Base-by-base conservation (phyloP, 441 rosid genomes). In the Viola pubescens region DNA sequence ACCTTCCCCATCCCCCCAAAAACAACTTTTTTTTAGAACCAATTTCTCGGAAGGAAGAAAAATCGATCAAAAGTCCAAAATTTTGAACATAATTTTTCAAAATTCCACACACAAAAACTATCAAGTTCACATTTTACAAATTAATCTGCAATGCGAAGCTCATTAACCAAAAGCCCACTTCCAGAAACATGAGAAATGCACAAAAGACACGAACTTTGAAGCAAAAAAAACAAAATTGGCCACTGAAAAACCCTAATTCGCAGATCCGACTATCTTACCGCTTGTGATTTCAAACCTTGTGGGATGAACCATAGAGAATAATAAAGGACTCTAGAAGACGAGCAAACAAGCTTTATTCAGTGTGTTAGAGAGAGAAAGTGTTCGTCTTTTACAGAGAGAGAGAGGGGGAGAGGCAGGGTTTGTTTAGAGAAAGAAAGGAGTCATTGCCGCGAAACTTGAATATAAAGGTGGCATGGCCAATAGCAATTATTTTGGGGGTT, bases 381-480 rank as follows among this genome's bases (percentile, higher is more conserved):
- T 58, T 59, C 40, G 40, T 55, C 37, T 48, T n/a, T 49, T 52
- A 45, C 48, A 63, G 48, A 73, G 70, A 68, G n/a, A n/a, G 64
- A 69, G 40, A 43, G 62, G 48, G 11, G 39, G 59, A 66, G 65
- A 38, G 71, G 49, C 9, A 12, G 49, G n/a, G 55, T 13, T 46
- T 55, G 54, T 53, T 59, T 55, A 52, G 74, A 66, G 63, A 51
- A 60, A 63, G 69, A 67, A 50, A 26, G 57, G 69, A 42, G 77
- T 77, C 73, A 75, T 89, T 89, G 90, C 97, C 97, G 97, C 95
- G 97, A 92, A 92, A 91, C 97, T 92, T 87, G 88, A 91, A 91
- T 82, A 79, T 77, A 76, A 77, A 68, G 84, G 75, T 65, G 48
- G 65, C 37, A 67, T 67, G 52, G 59, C 83, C 83, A 82, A 78